Evolutionary conservation across 1,284 basidiomycete genomes (phyloP).

Genomic region (Wolfiporia cocos): DNA sequence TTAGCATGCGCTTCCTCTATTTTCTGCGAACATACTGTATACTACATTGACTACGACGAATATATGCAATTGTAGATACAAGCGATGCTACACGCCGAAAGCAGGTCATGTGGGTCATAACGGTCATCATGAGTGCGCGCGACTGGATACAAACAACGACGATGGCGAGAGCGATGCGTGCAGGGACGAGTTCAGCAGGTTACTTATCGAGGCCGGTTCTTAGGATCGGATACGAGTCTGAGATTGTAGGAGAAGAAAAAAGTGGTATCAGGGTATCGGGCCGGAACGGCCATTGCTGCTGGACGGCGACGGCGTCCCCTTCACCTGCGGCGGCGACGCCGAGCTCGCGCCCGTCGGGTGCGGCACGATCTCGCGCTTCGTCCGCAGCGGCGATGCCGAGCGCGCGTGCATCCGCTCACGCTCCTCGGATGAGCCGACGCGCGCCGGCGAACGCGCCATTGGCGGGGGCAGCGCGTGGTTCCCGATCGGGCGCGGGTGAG

Average conservation of each 20-base stretch:
- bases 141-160: no score
- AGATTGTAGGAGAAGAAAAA: no score
- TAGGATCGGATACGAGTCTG: no score
- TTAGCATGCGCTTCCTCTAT: no score
- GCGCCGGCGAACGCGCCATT: slow-evolving; percentile 54
- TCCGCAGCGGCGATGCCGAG: slow-evolving; percentile 33
- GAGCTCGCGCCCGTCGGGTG: slow-evolving; percentile 32
- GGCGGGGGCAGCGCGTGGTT: slow-evolving; percentile 58
- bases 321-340: slow-evolving; percentile 25
- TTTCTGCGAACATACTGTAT: slow-evolving; percentile 4
- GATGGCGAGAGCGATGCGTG: no score
- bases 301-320: slow-evolving; percentile 32
- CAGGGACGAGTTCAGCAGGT: no score
- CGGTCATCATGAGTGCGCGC: background rate
- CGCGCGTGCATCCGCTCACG: slow-evolving; percentile 28
- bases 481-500: slow-evolving; percentile 67
- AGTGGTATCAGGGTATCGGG: slow-evolving; percentile 4
- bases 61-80: slow-evolving; percentile 2
- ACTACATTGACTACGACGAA: background rate
- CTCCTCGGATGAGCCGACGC: slow-evolving; percentile 33
- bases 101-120: slow-evolving; percentile 8
- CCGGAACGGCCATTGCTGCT: slow-evolving; percentile 17
- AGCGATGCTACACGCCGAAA: slow-evolving; percentile 3
- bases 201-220: no score
- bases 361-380: slow-evolving; percentile 47